These are phyloP conservation scores for Trametes pubescens DNA, from an alignment of 1,284 basidiomycete species.

Conservation along the genomic window DNA sequence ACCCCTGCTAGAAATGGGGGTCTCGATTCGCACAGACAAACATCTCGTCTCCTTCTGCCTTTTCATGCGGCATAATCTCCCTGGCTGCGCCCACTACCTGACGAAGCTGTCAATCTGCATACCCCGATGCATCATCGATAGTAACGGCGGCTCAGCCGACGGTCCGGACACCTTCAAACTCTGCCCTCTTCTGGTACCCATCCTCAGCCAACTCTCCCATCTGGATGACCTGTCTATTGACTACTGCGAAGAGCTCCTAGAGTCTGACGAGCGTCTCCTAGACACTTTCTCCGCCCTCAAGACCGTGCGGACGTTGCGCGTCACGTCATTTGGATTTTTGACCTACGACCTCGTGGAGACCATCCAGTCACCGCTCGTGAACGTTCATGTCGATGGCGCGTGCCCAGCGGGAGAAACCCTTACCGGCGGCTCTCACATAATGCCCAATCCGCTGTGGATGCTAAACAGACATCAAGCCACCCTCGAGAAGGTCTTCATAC, in stretches of 20 bases:
- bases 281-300: neutral
- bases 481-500: too few relatives aligned
- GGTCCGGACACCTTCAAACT: too few relatives aligned
- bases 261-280: neutral
- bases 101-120: neutral
- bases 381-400: too few relatives aligned
- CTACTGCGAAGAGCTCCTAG: neutral
- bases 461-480: too few relatives aligned
- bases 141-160: too few relatives aligned
- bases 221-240: neutral
- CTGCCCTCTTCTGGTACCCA: too few relatives aligned
- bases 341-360: neutral
- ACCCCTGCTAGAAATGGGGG: too few relatives aligned
- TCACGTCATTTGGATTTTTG: neutral
- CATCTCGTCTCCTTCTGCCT: neutral
- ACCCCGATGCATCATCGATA: too few relatives aligned
- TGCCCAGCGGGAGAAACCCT: too few relatives aligned
- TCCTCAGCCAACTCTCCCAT: too few relatives aligned
- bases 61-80: neutral
- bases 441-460: too few relatives aligned
- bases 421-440: too few relatives aligned
- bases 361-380: neutral
- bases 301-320: neutral
- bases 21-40: neutral
- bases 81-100: neutral